Base-by-base conservation (phyloP, 495 filamentous ascomycete genomes). In the Aspergillus panamensis region DNA sequence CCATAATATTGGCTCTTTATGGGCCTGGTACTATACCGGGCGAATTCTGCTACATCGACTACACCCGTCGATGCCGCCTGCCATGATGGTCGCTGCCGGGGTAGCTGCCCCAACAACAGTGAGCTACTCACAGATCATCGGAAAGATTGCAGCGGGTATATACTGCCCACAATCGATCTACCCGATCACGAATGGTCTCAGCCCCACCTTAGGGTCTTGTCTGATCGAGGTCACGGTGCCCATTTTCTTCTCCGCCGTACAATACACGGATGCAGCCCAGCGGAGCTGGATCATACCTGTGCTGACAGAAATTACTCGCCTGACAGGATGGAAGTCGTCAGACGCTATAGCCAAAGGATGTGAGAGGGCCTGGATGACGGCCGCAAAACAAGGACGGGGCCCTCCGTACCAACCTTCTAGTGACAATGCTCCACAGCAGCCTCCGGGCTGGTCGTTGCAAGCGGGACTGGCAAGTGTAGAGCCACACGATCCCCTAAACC, bases 51-150 rank as follows among this genome's bases (percentile, higher is more conserved):
- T 91, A 19, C 74, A 90, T 49, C 81, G 94, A 35, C 74, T 87
- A 0, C 91, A 96, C 60, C 94, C 94, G 0, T 83, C 80, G 2
- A 96, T 97, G 92, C 94, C 91, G 6, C 90, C 93, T 0, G 82
- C 90, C n/a, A 86, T 91, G 53, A 93, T 96, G 85, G 78, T 89
- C 40, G 90, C 92, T 6, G 88, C 89, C 0, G 85, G 84, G 10
- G 79, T 94, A 35, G 82, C 85, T 8, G 88, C 91, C 0, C 70
- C 73, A 3, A 79, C 85, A 49, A 96, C 94, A 3, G 82, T 80
- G 8, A 67, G 66, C 1, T 87, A 82, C 68, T 89, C 91, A 3
- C 83, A 86, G 60, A 82, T 84, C 55, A 85, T 97, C 32, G 93
- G 91, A 35, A 82, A 87, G 7, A 92, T 97, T 48, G 81, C 84